Percentiles rank a stretch among this genome's conserved stretches.
Conservation (phyloP, 2,329 filamentous ascomycete species). For the Colletotrichum noveboracense region DNA sequence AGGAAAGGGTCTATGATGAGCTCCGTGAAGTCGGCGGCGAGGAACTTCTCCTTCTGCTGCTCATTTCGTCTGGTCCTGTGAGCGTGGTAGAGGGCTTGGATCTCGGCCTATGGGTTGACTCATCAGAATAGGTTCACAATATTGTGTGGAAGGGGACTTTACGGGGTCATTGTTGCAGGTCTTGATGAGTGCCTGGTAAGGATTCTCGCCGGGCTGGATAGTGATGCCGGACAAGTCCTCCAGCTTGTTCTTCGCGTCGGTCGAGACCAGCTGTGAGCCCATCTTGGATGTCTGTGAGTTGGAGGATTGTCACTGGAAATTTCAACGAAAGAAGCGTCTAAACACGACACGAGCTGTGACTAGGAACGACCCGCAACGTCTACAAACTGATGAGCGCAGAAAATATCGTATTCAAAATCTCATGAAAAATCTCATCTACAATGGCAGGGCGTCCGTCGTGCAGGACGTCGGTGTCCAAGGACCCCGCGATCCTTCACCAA, state of each 20-base stretch:
- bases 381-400: background rate
- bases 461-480: background rate
- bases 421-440: background rate
- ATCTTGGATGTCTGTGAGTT: slow-evolving; percentile 26
- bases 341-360: background rate
- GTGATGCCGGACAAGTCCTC: slow-evolving; percentile 60
- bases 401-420: background rate
- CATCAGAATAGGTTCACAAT: background rate
- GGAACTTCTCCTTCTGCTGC: slow-evolving; percentile 77
- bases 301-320: background rate
- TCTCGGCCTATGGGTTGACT: slow-evolving; percentile 53
- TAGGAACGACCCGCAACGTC: background rate
- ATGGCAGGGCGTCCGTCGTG: background rate
- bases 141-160: slow-evolving; percentile 31
- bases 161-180: slow-evolving; percentile 72
- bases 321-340: background rate
- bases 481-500: background rate
- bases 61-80: slow-evolving; percentile 79
- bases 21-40: slow-evolving; percentile 70
- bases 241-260: slow-evolving; percentile 54
- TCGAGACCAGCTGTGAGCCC: slow-evolving; percentile 40
- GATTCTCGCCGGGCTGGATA: slow-evolving; percentile 66
- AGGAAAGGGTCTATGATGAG: slow-evolving; percentile 80
- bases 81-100: slow-evolving; percentile 74
- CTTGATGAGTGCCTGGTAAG: slow-evolving; percentile 76